A percentile compares a stretch with the other conserved stretches of the same genome.
phyloP scores from a whole-genome alignment of 2,329 filamentous ascomycete genomes.

The Aspergillus spinulosporus region DNA sequence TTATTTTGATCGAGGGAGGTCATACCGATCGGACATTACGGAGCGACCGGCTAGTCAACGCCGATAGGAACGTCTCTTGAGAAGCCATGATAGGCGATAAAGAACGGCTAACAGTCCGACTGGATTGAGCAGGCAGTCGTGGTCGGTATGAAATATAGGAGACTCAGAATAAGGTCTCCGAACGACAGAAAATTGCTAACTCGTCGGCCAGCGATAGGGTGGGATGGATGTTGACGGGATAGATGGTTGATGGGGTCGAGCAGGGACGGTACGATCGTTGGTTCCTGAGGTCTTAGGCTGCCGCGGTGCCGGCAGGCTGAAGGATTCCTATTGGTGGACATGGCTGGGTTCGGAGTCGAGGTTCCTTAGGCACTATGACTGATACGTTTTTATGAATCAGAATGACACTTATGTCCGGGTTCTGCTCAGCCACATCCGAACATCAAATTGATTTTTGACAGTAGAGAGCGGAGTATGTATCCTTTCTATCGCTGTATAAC shows the following conservation, averaged over 20 bases:
- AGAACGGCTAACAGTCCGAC: constrained; percentile 2
- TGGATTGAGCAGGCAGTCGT: constrained; percentile 1
- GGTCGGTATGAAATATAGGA: background rate
- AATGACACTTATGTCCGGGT: background rate
- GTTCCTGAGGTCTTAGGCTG: constrained; percentile 13
- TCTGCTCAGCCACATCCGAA: constrained; percentile 1
- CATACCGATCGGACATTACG: constrained; percentile 82
- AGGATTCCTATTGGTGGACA: constrained; percentile 11
- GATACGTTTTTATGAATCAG: constrained; percentile 5
- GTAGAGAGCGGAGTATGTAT: background rate
- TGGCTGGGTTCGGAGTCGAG: background rate
- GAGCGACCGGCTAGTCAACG: constrained; percentile 78
- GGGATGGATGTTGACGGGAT: constrained; percentile 13
- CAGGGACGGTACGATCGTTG: constrained; percentile 11
- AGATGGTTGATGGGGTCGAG: constrained; percentile 11
- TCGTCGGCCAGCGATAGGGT: constrained; percentile 5
- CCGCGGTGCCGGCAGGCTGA: constrained; percentile 5
- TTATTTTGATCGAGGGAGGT: constrained; percentile 12
- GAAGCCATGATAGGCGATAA: constrained; percentile 32
- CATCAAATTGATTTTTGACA: background rate
- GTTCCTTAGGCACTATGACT: constrained; percentile 9
- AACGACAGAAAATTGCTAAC: constrained; percentile 2
- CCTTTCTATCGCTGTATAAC: background rate
- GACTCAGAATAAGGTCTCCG: background rate
- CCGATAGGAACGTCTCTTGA: constrained; percentile 43